These are phyloP conservation scores for Tylopilus subfusipes DNA, from an alignment of 768 basidiomycete species.

Conservation along the genomic window DNA sequence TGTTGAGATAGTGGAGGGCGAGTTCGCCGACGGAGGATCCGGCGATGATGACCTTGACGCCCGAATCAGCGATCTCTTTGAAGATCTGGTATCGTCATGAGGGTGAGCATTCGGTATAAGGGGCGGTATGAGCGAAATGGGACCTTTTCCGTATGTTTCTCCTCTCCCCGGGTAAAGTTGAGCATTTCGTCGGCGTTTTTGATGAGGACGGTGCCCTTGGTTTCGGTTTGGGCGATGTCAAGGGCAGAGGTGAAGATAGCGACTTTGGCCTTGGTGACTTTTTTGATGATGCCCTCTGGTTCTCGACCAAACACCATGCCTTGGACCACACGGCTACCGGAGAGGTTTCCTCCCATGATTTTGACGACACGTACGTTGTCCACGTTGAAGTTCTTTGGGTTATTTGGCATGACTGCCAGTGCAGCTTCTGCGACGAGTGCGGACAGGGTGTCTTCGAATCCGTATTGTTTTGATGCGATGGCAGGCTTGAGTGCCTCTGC, in stretches of 20 bases:
- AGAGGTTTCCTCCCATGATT: slow-evolving; percentile 92
- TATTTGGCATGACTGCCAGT: slow-evolving; percentile 84
- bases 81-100: slow-evolving; percentile 62
- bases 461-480: slow-evolving; percentile 97
- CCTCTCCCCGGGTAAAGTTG: slow-evolving; percentile 94
- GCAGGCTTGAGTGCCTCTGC: slow-evolving; percentile 79
- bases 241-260: slow-evolving; percentile 92
- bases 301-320: slow-evolving; percentile 99
- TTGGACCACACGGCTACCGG: slow-evolving; percentile 81
- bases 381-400: slow-evolving; percentile 92
- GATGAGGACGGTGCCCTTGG: slow-evolving; percentile 95
- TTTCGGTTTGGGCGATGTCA: slow-evolving; percentile 95
- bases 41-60: slow-evolving; percentile 90
- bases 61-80: slow-evolving; percentile 95
- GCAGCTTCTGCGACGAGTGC: slow-evolving; percentile 90
- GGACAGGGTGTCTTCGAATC: slow-evolving; percentile 80
- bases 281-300: slow-evolving; percentile 88
- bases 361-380: slow-evolving; percentile 98
- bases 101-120: not conserved
- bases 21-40: slow-evolving; percentile 94
- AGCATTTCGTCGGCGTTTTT: slow-evolving; percentile 96
- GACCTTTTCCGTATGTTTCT: slow-evolving; percentile 92
- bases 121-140: no score
- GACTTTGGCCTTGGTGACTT: slow-evolving; percentile 82
- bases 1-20: slow-evolving; percentile 94